Percentiles rank a stretch among this genome's conserved stretches.
These are phyloP conservation scores for Lasiosphaeriaceae sp. DNA, from an alignment of 495 filamentous ascomycete genomes.

Conservation along the genomic window DNA sequence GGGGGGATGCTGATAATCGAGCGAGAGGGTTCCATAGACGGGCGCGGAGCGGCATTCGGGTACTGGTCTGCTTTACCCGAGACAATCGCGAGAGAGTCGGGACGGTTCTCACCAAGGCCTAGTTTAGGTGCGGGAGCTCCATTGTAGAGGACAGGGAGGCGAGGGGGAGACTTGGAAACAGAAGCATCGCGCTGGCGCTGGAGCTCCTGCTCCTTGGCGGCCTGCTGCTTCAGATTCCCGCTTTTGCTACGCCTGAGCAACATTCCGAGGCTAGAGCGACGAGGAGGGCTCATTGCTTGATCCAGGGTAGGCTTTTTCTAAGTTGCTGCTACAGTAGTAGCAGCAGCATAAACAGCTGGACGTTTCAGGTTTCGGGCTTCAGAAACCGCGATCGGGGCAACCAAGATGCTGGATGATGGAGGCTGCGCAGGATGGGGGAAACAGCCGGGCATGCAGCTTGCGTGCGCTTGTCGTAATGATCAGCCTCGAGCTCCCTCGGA, in stretches of 20 bases:
- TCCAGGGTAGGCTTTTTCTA: constrained; percentile 20
- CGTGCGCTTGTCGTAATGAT: constrained; percentile 6
- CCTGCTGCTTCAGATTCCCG: constrained; percentile 68
- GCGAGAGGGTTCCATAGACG: constrained; percentile 42
- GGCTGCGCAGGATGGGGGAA: neutral
- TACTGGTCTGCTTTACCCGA: constrained; percentile 48
- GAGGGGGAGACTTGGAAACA: constrained; percentile 68
- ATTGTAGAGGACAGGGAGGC: constrained; percentile 71
- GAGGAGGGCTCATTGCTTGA: constrained; percentile 43
- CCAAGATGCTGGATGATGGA: neutral
- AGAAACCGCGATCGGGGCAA: constrained; percentile 15
- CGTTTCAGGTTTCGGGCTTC: constrained; percentile 5
- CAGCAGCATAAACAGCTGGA: constrained; percentile 4
- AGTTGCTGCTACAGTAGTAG: constrained; percentile 20
- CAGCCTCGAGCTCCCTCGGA: neutral
- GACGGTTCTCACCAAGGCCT: constrained; percentile 58
- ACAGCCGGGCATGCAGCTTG: constrained; percentile 5
- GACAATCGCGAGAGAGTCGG: constrained; percentile 62
- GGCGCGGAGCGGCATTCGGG: constrained; percentile 36
- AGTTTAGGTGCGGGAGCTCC: constrained; percentile 56
- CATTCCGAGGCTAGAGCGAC: constrained; percentile 54
- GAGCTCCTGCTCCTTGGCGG: constrained; percentile 58
- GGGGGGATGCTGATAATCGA: constrained; percentile 32
- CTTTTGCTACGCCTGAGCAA: constrained; percentile 83
- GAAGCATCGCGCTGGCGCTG: constrained; percentile 63